Evolutionary conservation across 257 asterid species (phyloP), one percentile per base, ranked within the genome.

Genomic region (Paulownia fortunei): DNA sequence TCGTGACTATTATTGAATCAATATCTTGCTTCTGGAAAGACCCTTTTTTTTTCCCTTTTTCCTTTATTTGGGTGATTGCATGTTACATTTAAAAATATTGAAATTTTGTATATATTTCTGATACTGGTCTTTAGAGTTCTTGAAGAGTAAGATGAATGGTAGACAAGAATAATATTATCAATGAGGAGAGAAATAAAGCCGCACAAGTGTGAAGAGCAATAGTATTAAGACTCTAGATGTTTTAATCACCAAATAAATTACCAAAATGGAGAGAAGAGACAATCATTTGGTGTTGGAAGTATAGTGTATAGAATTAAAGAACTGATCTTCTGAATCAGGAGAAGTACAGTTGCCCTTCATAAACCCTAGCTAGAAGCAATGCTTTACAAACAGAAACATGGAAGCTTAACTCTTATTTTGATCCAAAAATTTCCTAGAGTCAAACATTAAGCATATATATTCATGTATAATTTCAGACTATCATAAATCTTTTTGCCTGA

Each of bases 321-420:
- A 71, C 16, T 26, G 26, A 47, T 5, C 10, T 69, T 54, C 32
- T 66, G 58, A 52, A 49, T 6, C 65, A n/a, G 21, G 16, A 36
- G 70, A 42, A 18, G 51, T 42, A 13, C 2, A 44, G 23, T 67
- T 27, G 2, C 36, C 71, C 63, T 21, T 23, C 41, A 19, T 54
- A 72, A 79, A 72, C 83, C 83, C 83, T 79, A 79, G 72, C 18
- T 55, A 63, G 56, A 68, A 59, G 15, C 67, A 49, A 32, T 34
- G 70, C 27, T 0, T 37, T 37, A 21, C 55, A 56, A 13, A 15
- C 41, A 10, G 12, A 7, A 52, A 72, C 21, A 36, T 46, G 24
- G 37, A 19, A 75, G 8, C 24, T 30, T 16, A 42, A 42, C 15
- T 47, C 15, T 58, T 59, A 55, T 15, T 77, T 77, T 59, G 72